Conservation (phyloP, 1,139 yeast genomes). For the Magnusiomyces paraingens region DNA sequence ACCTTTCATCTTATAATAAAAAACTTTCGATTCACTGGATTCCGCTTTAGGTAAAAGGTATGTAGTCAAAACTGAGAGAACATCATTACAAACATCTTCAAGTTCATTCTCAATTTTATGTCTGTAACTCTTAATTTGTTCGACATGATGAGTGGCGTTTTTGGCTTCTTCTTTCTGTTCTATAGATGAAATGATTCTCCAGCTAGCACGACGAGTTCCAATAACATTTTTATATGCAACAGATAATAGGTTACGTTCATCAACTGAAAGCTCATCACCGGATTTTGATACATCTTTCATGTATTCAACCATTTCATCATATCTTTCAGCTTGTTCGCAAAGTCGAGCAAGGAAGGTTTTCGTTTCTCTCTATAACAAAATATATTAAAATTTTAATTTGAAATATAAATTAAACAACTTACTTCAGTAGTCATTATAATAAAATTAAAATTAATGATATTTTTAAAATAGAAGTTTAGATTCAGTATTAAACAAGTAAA, state of each 20-base stretch:
- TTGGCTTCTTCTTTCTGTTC: constrained; percentile 99
- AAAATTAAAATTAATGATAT: background rate
- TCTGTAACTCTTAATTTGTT: constrained; percentile 90
- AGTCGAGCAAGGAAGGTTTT: constrained; percentile 95
- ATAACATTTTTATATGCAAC: constrained; percentile 98
- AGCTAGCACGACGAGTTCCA: constrained; percentile 98
- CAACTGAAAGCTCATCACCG: constrained; percentile 93
- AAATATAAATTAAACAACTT: background rate
- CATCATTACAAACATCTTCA: constrained; percentile 92
- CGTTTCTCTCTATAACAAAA: constrained; percentile 72
- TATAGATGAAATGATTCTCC: constrained; percentile 98
- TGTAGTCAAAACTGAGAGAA: constrained; percentile 76
- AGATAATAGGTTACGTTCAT: constrained; percentile 93
- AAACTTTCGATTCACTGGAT: constrained; percentile 96
- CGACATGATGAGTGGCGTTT: constrained; percentile 78
- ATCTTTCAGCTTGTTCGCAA: constrained; percentile 99
- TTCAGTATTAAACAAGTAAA: background rate
- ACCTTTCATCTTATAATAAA: constrained; percentile 99
- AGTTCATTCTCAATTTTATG: constrained; percentile 92
- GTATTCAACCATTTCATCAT: constrained; percentile 98
- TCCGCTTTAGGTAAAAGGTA: constrained; percentile 93
- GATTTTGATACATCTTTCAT: constrained; percentile 97
- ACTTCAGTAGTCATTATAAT: background rate
- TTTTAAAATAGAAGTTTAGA: background rate
- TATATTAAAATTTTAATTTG: background rate